Base-by-base conservation (phyloP, 768 basidiomycete genomes). In the Imleria badia region DNA sequence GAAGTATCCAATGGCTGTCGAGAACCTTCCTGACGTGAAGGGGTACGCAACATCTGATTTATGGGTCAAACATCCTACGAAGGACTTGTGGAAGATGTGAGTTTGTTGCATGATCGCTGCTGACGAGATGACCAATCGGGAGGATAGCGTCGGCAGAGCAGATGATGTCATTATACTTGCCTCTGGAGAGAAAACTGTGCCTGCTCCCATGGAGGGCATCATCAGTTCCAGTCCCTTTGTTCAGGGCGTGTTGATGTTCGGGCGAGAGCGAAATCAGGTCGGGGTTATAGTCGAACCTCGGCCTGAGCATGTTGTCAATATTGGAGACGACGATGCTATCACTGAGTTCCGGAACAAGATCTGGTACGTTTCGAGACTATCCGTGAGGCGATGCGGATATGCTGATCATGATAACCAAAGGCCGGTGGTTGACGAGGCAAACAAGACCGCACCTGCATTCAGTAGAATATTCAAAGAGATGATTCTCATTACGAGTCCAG, bases 71-170 rank as follows among this genome's bases (percentile, higher is more conserved):
- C 45, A 53, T 58, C 79, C 81, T 0, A 73, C 73, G 2, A 75
- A 72, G 39, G 54, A 70, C 2, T 6, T 76, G 30, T 82, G 77
- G 75, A 77, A 70, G 58, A 71, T 79, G 78, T 78, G 44, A 44
- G 59, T 33, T 1, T 36, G 1, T 19, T 20, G 12, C 11, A 19
- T 30, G 15, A 29, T 42, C 14, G 1, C 26, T 26, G 26, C 2
- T 19, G 10, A 30, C 31, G 1, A 10, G 15, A 23, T 34, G 17
- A 36, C 29, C 36, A 17, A 55, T 20, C 10, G 20, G 9, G 6
- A 23, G 17, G 31, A 33, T 56, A 78, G 76, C 42, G 67, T 77
- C 13, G 74, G 77, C 5, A 68, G 79, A 11, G 63, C 48, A 9
- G 71, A 74, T 48, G 72, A 74, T 45, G 69, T 71, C 0, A 67